phyloP scores from a whole-genome alignment of 2,329 filamentous ascomycete species.

The Calonectria pteridis region DNA sequence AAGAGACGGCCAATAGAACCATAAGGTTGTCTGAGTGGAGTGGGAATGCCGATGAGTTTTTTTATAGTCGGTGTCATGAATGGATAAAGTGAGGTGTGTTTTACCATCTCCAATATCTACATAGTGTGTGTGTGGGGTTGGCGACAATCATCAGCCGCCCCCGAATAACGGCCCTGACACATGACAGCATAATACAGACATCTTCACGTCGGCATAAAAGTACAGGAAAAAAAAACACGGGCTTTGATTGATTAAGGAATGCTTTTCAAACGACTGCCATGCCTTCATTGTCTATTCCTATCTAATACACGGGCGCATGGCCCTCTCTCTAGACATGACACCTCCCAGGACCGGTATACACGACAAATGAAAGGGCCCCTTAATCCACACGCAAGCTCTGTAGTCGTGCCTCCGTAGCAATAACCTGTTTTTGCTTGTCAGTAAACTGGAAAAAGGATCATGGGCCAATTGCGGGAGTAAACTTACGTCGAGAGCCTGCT shows the following conservation, averaged over 20 bases:
- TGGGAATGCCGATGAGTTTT: not conserved
- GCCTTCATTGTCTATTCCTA: conserved; percentile 51
- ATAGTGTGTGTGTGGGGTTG: not conserved
- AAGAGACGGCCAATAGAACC: not conserved
- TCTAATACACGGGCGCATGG: conserved; percentile 51
- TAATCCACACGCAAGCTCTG: conserved; percentile 89
- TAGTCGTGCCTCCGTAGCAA: conserved; percentile 89
- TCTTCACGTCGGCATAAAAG: not conserved
- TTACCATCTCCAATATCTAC: not conserved
- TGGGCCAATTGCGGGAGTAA: conserved; percentile 10
- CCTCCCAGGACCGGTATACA: conserved; percentile 51
- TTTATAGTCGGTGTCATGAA: not conserved
- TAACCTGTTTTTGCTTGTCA: conserved; percentile 69
- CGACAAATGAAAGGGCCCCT: conserved; percentile 49
- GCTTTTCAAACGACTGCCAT: conserved; percentile 32
- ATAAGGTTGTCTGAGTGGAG: not conserved
- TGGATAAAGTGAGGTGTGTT: not conserved
- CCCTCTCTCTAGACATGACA: conserved; percentile 46
- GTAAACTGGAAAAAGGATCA: conserved; percentile 17
- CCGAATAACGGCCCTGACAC: not conserved
- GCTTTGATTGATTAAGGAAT: conserved; percentile 5
- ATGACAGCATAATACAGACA: not conserved
- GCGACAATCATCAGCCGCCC: not conserved
- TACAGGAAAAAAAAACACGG: not conserved
- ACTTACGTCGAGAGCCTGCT: conserved; percentile 94